phyloP scores from a whole-genome alignment of 306 rosid species.

The peach (Prunus persica) region Prunus_persica_NCBIv2 NC_034016.1:13738501-13739000 shows the following conservation, averaged over 20 bases:
- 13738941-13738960: no score
- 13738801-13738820: background rate
- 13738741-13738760: no score
- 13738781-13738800: no score
- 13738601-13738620: conserved; percentile 49
- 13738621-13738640: conserved; percentile 50
- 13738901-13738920: background rate
- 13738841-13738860: no score
- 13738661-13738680: conserved; percentile 32
- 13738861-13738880: no score
- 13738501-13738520: conserved; percentile 30
- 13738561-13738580: conserved; percentile 66
- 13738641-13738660: conserved; percentile 42
- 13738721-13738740: background rate
- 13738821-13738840: no score
- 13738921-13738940: background rate
- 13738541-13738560: conserved; percentile 83
- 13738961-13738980: no score
- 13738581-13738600: conserved; percentile 61
- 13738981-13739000: no score
- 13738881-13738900: no score
- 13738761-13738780: background rate
- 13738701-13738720: conserved; percentile 43
- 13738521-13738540: conserved; percentile 66
- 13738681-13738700: conserved; percentile 2